Base-by-base conservation (phyloP, 1,139 yeast species). In the Pichiaceae sp. region DNA sequence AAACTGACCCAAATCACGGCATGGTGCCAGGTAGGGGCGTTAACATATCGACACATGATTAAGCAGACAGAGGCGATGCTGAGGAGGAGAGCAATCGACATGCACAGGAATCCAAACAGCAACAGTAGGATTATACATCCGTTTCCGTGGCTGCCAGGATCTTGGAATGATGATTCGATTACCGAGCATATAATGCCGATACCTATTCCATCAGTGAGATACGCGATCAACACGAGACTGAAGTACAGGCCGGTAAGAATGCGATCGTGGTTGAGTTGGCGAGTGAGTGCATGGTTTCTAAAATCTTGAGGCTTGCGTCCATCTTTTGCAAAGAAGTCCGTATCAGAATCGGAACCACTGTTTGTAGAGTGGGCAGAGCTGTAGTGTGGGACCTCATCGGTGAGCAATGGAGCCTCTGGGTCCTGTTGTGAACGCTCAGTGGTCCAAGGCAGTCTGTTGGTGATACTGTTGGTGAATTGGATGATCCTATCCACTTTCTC, bases 161-260 rank as follows among this genome's bases (percentile, higher is more conserved):
- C 39, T 44, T 51, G 40, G 44, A 34, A 17, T 39, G 37, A 17
- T n/a, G 32, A 32, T 3, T 42, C 18, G 5, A 42, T 31, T 2
- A 57, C 42, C 11, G 57, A 54, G 29, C 48, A 50, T 7, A 70
- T 58, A 24, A 70, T 66, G 1, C 75, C 73, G 19, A 71, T 52
- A 2, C 73, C 62, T 20, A 72, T 59, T 4, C 70, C 69, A 2
- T 71, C 60, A n/a, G 67, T 61, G 4, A 73, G 49, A 12, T 67
- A 62, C 3, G 77, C 57, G 4, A 69, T 44, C 12, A 69, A 50
- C 32, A 70, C 48, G 14, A 68, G 52, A 1, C 66, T 50, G 29
- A 70, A 45, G 45, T 72, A 73, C 29, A 73, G 48, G 38, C 70
- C 63, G 2, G 75, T 59, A 12, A 73, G 45, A 4, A 72, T 68